Base-by-base conservation (phyloP, 225 moss, liverwort and hornwort species). In the Bryum argenteum region DNA sequence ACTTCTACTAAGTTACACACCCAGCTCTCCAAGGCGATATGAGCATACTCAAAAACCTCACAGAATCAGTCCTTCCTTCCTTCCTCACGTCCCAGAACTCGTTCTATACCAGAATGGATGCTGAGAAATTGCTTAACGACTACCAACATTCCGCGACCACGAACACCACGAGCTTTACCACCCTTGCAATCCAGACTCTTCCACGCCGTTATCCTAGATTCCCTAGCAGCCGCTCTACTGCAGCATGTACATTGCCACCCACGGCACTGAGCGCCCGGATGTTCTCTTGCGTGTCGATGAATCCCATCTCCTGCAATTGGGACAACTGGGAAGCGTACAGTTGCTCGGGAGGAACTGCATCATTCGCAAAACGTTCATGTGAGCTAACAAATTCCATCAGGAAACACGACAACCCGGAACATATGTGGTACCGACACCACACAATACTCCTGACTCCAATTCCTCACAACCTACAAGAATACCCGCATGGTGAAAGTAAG, bases 261-360 rank as follows among this genome's bases (percentile, higher is more conserved):
- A 89, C 92, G 21, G 92, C 97, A 65, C 88, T 88, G 65, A 94
- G 84, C 18, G 97, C 97, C 71, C 87, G 90, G 42, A 98, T 80
- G 65, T 94, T 98, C 80, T 91, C 94, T 72, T 94, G 94, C 42
- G 83, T 84, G 38, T 98, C 94, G 38, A 88, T 85, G 81, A 98
- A 98, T 10, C 94, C 97, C 97, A 98, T 98, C 60, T 98, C 97
- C 86, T 89, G 89, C 78, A 98, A 76, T 87, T 98, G 97, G 8
- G 89, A 89, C 74, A 98, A 83, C 83, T 98, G 92, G 65, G 94
- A 84, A 67, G 92, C 94, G 71, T 94, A 98, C 71, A 92, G 75
- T 69, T 94, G 94, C 78, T 98, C 97, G 50, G 92, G 90, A 71
- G 94, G 86, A 74, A 91, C 75, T 59, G 87, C 79, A 78, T 40